These are phyloP conservation scores for Volvox reticuliferus DNA, from an alignment of 139 green algal genomes.

Conservation along the genomic window DNA sequence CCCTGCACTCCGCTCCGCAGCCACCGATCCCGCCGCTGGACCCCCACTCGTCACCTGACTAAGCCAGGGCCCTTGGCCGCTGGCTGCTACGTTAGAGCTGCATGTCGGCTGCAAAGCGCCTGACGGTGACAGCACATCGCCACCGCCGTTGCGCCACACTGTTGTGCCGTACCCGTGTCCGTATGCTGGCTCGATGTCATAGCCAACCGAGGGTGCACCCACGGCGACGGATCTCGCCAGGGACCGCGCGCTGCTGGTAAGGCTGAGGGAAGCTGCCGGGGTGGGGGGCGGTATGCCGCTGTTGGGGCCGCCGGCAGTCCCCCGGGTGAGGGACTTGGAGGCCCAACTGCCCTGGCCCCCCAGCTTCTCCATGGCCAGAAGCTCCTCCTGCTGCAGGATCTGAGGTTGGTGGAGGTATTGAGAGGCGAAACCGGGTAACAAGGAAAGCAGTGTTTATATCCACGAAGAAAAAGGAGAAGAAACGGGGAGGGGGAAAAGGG, in stretches of 20 bases:
- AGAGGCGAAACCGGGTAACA: no score
- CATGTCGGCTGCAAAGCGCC: not conserved
- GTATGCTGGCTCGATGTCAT: not conserved
- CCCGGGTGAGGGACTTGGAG: constrained; percentile 24
- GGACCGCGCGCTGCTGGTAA: not conserved
- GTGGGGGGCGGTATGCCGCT: not conserved
- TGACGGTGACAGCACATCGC: not conserved
- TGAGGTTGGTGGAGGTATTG: constrained; percentile 7
- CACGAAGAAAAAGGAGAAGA: not conserved
- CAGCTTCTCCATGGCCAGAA: constrained; percentile 53
- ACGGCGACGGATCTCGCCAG: not conserved
- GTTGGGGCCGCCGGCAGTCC: not conserved
- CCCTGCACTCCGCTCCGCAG: not conserved
- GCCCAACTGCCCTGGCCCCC: constrained; percentile 45
- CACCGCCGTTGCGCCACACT: not conserved
- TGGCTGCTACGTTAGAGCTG: no score
- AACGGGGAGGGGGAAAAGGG: not conserved
- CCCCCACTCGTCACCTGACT: not conserved
- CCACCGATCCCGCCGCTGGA: not conserved
- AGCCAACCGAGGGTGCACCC: no score
- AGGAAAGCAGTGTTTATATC: no score
- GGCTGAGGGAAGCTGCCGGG: not conserved
- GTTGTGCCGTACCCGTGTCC: not conserved
- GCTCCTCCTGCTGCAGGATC: constrained; percentile 52
- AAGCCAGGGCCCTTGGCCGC: not conserved